Percentiles rank a stretch among this genome's conserved stretches.
Conservation (phyloP, 257 asterid species). For the Capsicum baccatum region DNA sequence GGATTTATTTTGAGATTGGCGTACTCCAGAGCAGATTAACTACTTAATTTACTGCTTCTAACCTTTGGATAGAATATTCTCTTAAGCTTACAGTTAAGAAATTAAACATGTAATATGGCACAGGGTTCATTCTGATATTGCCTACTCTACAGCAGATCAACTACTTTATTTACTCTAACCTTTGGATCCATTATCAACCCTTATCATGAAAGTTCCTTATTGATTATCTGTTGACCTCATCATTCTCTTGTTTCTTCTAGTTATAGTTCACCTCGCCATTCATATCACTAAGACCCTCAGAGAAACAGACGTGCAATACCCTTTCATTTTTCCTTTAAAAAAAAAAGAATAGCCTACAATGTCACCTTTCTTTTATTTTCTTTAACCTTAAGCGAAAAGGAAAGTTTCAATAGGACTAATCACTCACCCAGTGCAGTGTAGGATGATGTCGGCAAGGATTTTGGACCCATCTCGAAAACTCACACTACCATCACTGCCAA, state of each 20-base stretch:
- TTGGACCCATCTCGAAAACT: constrained; percentile 62
- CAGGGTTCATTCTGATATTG: neutral
- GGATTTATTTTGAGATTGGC: neutral
- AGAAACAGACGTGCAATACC: neutral
- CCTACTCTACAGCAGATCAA: constrained; percentile 8
- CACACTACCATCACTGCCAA: constrained; percentile 64
- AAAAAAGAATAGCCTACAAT: neutral
- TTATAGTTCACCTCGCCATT: neutral
- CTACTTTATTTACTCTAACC: constrained; percentile 11
- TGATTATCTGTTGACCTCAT: neutral
- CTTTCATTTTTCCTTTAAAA: neutral
- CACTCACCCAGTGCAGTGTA: constrained; percentile 94
- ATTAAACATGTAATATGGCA: neutral
- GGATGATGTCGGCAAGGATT: constrained; percentile 65
- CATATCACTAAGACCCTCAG: neutral
- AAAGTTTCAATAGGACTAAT: neutral
- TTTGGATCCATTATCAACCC: neutral
- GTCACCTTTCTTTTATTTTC: constrained; percentile 1
- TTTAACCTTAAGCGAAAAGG: neutral
- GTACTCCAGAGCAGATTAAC: neutral
- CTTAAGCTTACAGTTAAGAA: neutral
- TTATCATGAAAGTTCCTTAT: neutral
- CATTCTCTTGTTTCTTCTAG: neutral
- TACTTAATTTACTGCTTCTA: constrained; percentile 5
- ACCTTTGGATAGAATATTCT: neutral